phyloP scores from a whole-genome alignment of 805 yeast genomes.

The Nakazawaea laoshanensis region DNA sequence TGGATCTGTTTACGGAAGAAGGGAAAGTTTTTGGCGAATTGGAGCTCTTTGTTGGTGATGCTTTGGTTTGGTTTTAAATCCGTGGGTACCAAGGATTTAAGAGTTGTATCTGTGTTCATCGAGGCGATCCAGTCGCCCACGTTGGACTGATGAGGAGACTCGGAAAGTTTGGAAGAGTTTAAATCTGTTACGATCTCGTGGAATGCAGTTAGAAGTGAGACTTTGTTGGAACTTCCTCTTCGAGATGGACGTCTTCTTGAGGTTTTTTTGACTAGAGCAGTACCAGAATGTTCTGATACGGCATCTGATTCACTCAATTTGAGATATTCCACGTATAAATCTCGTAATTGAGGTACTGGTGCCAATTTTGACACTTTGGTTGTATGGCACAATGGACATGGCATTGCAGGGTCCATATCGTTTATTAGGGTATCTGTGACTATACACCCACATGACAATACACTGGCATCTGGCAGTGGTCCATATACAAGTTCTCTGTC shows the following conservation, averaged over 20 bases:
- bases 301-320: constrained; percentile 5
- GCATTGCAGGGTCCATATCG: constrained; percentile 14
- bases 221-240: constrained; percentile 11
- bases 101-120: constrained; percentile 12
- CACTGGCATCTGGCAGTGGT: constrained; percentile 20
- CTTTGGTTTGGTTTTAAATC: constrained; percentile 3
- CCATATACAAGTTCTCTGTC: constrained; percentile 13
- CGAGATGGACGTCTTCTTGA: constrained; percentile 11
- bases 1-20: constrained; percentile 58
- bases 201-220: constrained; percentile 24
- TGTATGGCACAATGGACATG: constrained; percentile 28
- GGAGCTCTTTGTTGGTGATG: constrained; percentile 40
- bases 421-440: constrained; percentile 23
- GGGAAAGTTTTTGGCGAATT: constrained; percentile 78
- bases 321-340: constrained; percentile 13
- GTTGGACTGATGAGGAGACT: constrained; percentile 11
- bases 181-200: constrained; percentile 25
- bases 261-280: constrained; percentile 1
- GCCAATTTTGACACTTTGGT: constrained; percentile 17
- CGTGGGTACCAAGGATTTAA: constrained; percentile 8
- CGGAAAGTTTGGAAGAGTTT: constrained; percentile 9
- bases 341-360: constrained; percentile 25
- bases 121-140: constrained; percentile 17
- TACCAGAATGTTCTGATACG: constrained; percentile 8
- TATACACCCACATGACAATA: constrained; percentile 32